Evolutionary conservation across 495 filamentous ascomycete genomes (phyloP), one percentile per base, ranked within the genome.

Genomic region (Hapsidospora chrysogenum): DNA sequence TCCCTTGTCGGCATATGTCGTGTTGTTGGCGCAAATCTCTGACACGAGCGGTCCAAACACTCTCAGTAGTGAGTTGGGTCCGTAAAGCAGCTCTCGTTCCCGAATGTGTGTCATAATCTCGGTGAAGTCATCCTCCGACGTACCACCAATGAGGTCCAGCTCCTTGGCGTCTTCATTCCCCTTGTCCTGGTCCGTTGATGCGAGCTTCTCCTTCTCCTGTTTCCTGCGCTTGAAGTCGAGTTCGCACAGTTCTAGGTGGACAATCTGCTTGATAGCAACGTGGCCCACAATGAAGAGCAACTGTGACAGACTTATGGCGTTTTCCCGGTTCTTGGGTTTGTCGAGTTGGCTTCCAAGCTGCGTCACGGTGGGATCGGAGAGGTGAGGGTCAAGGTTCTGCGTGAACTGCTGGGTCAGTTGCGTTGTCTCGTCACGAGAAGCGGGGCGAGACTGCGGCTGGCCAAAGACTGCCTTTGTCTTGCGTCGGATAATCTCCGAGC

Each of bases 181-280:
- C 59, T 78, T 77, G 6, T 54, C 57, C 0, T 53, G 54, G 47
- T 59, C 56, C 17, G 55, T 48, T 3, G 59, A 51, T 2, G 60
- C 55, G 30, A 63, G 78, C 56, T 87, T 94, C 52, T 96, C 89
- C 41, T 86, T 84, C 44, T 93, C 89, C 10, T 80, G 82, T 58
- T 96, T 99, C 37, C 85, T 69, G 17, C 86, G 73, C 58, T 99
- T 99, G 58, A 99, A 99, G 53, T 99, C 89, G 25, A 86, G 70
- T 49, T 99, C 89, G 55, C 84, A 86, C 2, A 96, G 68, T 43
- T 99, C 89, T n/a, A 99, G 66, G 53, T 99, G 92, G n/a, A 99
- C 89, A 40, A 96, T 99, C 47, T 99, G 89, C 53, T 97, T 97
- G 57, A 97, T 84, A 19, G 87, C 86, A 39, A 95, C 82, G 48